These are phyloP conservation scores for Coemansia sp. DNA, from an alignment of 192 early-diverging fungal species.

Conservation along the genomic window DNA sequence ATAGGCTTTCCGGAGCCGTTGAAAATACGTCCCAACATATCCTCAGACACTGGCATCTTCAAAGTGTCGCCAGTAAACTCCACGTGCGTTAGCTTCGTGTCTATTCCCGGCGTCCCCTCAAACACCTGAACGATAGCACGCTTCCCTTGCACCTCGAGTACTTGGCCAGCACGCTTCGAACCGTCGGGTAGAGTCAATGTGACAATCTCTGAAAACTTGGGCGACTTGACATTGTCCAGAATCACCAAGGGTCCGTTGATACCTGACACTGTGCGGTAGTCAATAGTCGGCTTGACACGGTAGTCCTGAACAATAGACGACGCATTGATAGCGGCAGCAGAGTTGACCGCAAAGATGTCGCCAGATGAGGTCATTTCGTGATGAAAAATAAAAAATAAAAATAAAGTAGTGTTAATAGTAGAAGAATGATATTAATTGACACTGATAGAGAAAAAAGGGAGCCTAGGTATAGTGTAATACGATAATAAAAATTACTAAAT, in stretches of 20 bases:
- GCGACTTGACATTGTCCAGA: conserved; percentile 98
- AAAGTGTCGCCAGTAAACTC: conserved; percentile 95
- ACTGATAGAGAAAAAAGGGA: background rate
- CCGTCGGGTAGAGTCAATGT: conserved; percentile 97
- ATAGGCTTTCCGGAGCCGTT: conserved; percentile 99
- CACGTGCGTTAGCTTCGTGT: conserved; percentile 92
- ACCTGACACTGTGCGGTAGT: conserved; percentile 96
- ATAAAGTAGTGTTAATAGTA: background rate
- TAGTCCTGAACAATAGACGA: conserved; percentile 53
- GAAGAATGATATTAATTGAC: background rate
- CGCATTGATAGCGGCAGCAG: conserved; percentile 46
- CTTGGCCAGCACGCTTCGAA: conserved; percentile 90
- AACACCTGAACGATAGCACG: conserved; percentile 97
- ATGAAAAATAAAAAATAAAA: conserved; percentile 1
- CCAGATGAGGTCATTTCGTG: conserved; percentile 28
- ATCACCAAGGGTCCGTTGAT: conserved; percentile 98
- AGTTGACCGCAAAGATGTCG: conserved; percentile 48
- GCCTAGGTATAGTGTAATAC: background rate
- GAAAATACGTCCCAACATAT: conserved; percentile 98
- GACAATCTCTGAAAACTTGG: conserved; percentile 97
- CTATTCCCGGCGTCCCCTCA: conserved; percentile 95
- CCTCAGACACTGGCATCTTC: conserved; percentile 97
- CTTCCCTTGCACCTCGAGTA: conserved; percentile 96
- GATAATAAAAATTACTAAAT: conserved; percentile 1
- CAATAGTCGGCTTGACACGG: conserved; percentile 49